Conservation (phyloP, 2,329 filamentous ascomycete species). For the Phialophora expanda region DNA sequence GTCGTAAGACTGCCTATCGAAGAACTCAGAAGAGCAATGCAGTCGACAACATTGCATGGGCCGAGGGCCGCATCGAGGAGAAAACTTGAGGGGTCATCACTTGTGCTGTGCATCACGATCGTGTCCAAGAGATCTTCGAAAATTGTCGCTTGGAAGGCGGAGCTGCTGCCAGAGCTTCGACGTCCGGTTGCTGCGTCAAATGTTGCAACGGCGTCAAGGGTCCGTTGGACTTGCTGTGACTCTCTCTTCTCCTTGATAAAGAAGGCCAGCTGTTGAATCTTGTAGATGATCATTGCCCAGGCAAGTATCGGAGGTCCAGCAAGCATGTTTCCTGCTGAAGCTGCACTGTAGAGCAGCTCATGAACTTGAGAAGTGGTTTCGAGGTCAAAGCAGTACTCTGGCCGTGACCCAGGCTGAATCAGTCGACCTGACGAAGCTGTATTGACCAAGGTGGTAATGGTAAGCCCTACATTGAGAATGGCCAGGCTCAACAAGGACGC, state of each 20-base stretch:
- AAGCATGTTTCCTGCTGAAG: conserved; percentile 61
- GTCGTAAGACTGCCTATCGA: conserved; percentile 4
- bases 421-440: conserved; percentile 24
- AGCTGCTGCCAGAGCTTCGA: conserved; percentile 38
- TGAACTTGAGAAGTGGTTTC: conserved; percentile 75
- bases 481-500: conserved; percentile 25
- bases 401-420: conserved; percentile 10
- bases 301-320: conserved; percentile 77
- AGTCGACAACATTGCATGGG: conserved; percentile 55
- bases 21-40: conserved; percentile 45
- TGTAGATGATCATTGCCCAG: conserved; percentile 78
- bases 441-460: conserved; percentile 27
- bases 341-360: conserved; percentile 67
- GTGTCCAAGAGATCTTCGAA: conserved; percentile 56
- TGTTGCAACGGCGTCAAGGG: conserved; percentile 49
- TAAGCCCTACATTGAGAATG: conserved; percentile 31
- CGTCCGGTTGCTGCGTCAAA: conserved; percentile 38
- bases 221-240: conserved; percentile 49
- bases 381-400: conserved; percentile 62
- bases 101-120: conserved; percentile 47
- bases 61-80: conserved; percentile 56
- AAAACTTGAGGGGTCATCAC: conserved; percentile 55
- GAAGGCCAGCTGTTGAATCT: conserved; percentile 68
- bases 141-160: conserved; percentile 47
- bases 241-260: conserved; percentile 63